These are phyloP conservation scores for Phytophthora nicotianae DNA, from an alignment of 352 stramenopile genomes.

Conservation along the genomic window DNA sequence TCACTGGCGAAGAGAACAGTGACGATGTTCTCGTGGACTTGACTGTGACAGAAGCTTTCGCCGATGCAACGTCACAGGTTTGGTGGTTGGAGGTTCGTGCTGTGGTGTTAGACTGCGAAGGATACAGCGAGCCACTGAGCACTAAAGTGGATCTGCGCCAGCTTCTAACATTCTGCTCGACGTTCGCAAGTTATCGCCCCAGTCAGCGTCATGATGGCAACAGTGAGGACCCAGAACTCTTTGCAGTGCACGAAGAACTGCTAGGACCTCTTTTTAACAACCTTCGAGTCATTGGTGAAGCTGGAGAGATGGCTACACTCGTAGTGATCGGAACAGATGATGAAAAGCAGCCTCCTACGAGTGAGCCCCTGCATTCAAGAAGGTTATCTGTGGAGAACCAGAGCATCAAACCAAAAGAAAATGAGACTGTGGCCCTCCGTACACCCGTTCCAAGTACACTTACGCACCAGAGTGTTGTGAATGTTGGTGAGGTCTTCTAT, in stretches of 20 bases:
- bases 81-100: constrained; percentile 74
- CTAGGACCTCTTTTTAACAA: constrained; percentile 49
- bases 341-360: constrained; percentile 12
- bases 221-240: constrained; percentile 36
- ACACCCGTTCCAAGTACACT: constrained; percentile 35
- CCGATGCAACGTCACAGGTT: constrained; percentile 48
- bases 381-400: constrained; percentile 15
- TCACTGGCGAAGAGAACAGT: background rate
- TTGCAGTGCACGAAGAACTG: constrained; percentile 60
- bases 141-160: constrained; percentile 45
- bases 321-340: constrained; percentile 14
- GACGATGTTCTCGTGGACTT: constrained; percentile 40
- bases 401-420: background rate
- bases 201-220: constrained; percentile 40
- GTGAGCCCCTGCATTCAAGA: constrained; percentile 7
- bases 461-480: constrained; percentile 58
- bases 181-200: constrained; percentile 59
- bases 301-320: constrained; percentile 8
- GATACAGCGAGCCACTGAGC: constrained; percentile 15
- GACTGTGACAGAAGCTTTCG: constrained; percentile 59
- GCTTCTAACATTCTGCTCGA: constrained; percentile 38
- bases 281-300: constrained; percentile 17
- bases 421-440: background rate
- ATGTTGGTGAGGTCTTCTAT: constrained; percentile 55
- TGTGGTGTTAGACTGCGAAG: constrained; percentile 24